Evolutionary conservation across 305 asterid genomes (phyloP), one percentile per base, ranked within the genome.

Genomic region (Withania somnifera): DNA sequence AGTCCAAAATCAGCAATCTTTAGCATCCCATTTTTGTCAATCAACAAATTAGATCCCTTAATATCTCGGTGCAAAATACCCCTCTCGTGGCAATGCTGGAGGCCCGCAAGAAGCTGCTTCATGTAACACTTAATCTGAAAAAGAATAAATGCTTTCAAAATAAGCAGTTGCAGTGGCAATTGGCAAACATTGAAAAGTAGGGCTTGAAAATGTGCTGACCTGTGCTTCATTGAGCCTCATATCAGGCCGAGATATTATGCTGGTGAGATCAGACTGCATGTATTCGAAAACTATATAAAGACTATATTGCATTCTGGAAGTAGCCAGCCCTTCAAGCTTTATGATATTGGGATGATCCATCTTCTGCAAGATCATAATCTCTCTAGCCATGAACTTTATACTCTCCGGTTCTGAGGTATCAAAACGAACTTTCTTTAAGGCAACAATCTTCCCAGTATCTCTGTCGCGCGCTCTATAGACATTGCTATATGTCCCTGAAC

Each of bases 1-100:
- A 91, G 91, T 38, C 95, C 95, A 54, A 91, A 88, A 84, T 90
- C 95, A 1, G 92, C 93, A 32, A 91, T 88, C 34, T 90, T 91
- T 38, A 91, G 88, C 87, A 58, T 86, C 83, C 95, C 95, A 79
- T 85, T 80, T 86, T 80, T 86, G 82, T 89, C 93, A 10, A 91
- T 91, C 42, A 91, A 86, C 51, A 91, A 69, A 84, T 90, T 90
- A 0, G 95, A 91, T 3, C 92, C 94, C 89, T 91, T 90, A 3
- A 91, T 88, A 26, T 91, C 95, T 19, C 95, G 86, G 78, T 91
- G 95, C 87, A 90, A 52, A 81, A 90, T 80, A 14, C 94, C 94
- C 32, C 89, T 83, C 56, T 86, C 93, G 40, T 90, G 95, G 85
- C 91, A 91, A 81, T 91, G 94, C 82, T 88, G 66, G 36, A 91